phyloP scores from a whole-genome alignment of 2,329 filamentous ascomycete genomes.

The Westerdykella sp. region DNA sequence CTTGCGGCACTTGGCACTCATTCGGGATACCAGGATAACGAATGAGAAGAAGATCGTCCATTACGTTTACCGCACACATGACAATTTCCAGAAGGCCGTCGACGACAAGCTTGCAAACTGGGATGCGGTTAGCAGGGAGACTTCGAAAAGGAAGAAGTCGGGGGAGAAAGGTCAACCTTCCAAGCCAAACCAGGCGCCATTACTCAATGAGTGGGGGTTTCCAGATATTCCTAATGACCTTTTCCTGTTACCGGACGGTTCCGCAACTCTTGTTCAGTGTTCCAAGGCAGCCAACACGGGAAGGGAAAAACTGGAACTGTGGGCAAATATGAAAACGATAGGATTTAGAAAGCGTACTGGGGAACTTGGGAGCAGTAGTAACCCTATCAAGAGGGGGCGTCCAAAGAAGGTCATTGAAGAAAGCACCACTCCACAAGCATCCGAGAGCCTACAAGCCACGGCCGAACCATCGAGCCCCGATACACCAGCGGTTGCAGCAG shows the following conservation, averaged over 20 bases:
- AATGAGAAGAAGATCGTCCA: slow-evolving; percentile 40
- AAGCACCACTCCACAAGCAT: too few relatives aligned
- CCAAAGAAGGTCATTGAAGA: too few relatives aligned
- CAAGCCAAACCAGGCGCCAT: slow-evolving; percentile 5
- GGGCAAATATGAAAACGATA: slow-evolving; percentile 11
- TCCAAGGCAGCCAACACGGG: slow-evolving; percentile 15
- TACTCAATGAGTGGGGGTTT: slow-evolving; percentile 30
- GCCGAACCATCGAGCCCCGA: too few relatives aligned
- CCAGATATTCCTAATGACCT: slow-evolving; percentile 8
- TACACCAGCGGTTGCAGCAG: too few relatives aligned
- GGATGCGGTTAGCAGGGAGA: slow-evolving; percentile 46
- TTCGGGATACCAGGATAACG: slow-evolving; percentile 48
- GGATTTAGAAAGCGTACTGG: too few relatives aligned
- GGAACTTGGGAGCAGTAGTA: too few relatives aligned
- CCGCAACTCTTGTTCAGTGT: slow-evolving; percentile 22
- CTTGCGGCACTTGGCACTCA: slow-evolving; percentile 51
- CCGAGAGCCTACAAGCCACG: too few relatives aligned
- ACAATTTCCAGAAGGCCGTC: slow-evolving; percentile 50
- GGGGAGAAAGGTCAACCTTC: slow-evolving; percentile 14
- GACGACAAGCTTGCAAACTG: slow-evolving; percentile 46
- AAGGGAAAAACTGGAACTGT: slow-evolving; percentile 15
- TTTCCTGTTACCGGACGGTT: slow-evolving; percentile 17
- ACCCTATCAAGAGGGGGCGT: too few relatives aligned
- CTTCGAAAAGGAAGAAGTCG: slow-evolving; percentile 20
- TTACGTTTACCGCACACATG: slow-evolving; percentile 51